Base-by-base conservation (phyloP, 1,284 basidiomycete species). In the Boletellus deceptivus region DNA sequence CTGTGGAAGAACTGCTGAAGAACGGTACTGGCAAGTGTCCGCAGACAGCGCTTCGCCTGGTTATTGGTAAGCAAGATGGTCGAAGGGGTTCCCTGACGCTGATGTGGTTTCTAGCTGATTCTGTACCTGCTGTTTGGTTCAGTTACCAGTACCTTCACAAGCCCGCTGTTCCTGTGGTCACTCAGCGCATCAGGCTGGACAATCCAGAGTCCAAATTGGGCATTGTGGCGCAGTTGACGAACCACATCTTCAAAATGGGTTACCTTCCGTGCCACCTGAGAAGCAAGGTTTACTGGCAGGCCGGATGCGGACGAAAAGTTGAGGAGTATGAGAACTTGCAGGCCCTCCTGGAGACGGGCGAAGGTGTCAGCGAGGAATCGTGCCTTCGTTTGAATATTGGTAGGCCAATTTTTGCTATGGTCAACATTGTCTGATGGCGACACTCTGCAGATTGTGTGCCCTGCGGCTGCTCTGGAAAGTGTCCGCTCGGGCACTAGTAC, bases 201-300 rank as follows among this genome's bases (percentile, higher is more conserved):
- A 50, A 39, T 33, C 54, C 58, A 0, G 57, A 60, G 36, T 59
- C 58, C 11, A 68, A 61, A 52, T 60, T 71, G 45, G 71, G 69
- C 52, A 59, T 65, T 43, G 53, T 77, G 22, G 73, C 73, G 18
- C 70, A 77, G 47, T 53, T 77, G 49, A 76, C 73, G 39, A 78
- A 78, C 65, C 54, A 75, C 50, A 64, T 77, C 56, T 78, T 78
- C 63, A 56, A 47, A 17, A 64, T 68, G 35, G 71, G 71, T 2
- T 78, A 69, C 55, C 64, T 77, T 29, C 61, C 69, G 10, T 49
- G 61, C 22, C 61, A 72, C 50, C 49, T 70, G 29, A 62, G 73
- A 43, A 56, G 69, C 27, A 57, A 65, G 31, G 74, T 78, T 17
- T 66, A 70, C 60, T 77, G 75, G 76, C 58, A 72, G 54, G 61